phyloP scores from a whole-genome alignment of 2,329 filamentous ascomycete genomes.

The Ascosphaera pollenicola region DNA sequence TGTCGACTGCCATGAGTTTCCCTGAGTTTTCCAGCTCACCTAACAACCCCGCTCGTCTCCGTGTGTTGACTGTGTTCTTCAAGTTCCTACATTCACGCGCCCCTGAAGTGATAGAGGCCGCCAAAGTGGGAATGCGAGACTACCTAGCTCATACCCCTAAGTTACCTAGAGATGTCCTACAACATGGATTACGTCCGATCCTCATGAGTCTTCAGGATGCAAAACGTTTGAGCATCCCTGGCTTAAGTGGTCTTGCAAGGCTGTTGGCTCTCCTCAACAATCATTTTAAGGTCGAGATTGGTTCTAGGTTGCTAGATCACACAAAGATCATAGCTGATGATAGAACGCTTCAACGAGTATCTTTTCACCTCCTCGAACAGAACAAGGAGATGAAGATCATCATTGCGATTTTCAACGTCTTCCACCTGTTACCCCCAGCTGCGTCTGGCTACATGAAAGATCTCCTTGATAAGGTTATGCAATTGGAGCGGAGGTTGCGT shows the following conservation, averaged over 20 bases:
- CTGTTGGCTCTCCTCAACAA: conserved; percentile 81
- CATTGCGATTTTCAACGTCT: conserved; percentile 86
- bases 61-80: conserved; percentile 91
- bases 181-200: conserved; percentile 86
- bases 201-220: conserved; percentile 89
- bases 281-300: conserved; percentile 99
- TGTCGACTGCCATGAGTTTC: conserved; percentile 84
- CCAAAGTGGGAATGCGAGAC: conserved; percentile 71
- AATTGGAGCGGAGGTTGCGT: conserved; percentile 64
- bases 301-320: conserved; percentile 76
- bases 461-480: conserved; percentile 73
- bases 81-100: conserved; percentile 91
- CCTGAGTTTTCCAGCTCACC: conserved; percentile 68
- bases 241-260: conserved; percentile 74
- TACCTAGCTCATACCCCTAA: conserved; percentile 79
- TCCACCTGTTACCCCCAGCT: conserved; percentile 78
- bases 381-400: conserved; percentile 86
- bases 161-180: conserved; percentile 81
- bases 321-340: conserved; percentile 77
- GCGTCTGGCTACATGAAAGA: conserved; percentile 81
- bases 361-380: conserved; percentile 87
- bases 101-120: conserved; percentile 76
- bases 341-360: conserved; percentile 61
- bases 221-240: conserved; percentile 68
- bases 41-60: conserved; percentile 37